Base-by-base conservation (phyloP, 106 monocot genomes). In the Acanthochlamys bracteata region DNA sequence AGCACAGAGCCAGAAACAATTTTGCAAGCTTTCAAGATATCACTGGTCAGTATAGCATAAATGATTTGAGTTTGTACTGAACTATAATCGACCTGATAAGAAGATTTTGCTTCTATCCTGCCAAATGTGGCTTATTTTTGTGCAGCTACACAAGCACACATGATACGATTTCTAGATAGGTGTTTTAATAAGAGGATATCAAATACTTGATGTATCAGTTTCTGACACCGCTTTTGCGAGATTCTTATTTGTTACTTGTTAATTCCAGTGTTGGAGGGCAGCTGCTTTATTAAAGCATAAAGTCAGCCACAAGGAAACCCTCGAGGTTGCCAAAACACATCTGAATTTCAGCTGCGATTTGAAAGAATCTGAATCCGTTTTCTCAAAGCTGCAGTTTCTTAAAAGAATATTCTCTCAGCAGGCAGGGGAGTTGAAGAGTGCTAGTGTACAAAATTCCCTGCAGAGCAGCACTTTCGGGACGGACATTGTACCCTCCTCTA, bases 181-280 rank as follows among this genome's bases (percentile, higher is more conserved):
- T n/a, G n/a, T n/a, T n/a, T n/a, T n/a, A n/a, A n/a, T n/a, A n/a
- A n/a, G n/a, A n/a, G n/a, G n/a, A n/a, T n/a, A n/a, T n/a, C n/a
- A n/a, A n/a, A n/a, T n/a, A n/a, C n/a, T n/a, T n/a, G n/a, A n/a
- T n/a, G n/a, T n/a, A n/a, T n/a, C n/a, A n/a, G n/a, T n/a, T n/a
- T 13, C 7, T 43, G 7, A 43, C 43, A 8, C 10, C 43, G 13
- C 7, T 43, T 43, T 43, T 43, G 43, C 13, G 43, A 43, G 13
- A 33, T 61, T 41, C 39, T 64, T 56, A 11, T 67, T 66, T 1
- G 43, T 56, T 42, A 41, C 7, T 42, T 69, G 10, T 55, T 39
- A 68, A n/a, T 69, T 78, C 11, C 69, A 96, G 95, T 96, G 95
- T 61, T 96, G 90, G 95, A 69, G 80, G 59, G 95, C 95, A 55